Base-by-base conservation (phyloP, 441 rosid genomes). In the Jatropha podagrica region DNA sequence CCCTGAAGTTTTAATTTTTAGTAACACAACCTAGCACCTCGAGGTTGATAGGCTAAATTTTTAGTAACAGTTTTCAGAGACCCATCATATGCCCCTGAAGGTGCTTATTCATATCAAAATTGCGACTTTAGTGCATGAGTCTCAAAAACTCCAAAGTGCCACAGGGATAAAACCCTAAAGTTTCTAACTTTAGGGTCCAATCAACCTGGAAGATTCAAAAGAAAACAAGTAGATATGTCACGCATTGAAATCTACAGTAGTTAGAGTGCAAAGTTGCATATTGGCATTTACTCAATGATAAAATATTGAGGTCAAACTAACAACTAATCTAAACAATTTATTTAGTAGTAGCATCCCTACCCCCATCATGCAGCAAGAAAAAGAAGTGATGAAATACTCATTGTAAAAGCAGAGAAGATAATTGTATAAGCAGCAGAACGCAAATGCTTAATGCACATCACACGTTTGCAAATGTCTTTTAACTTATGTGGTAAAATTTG, bases 401-500 rank as follows among this genome's bases (percentile, higher is more conserved):
- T 4, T 42, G 7, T 44, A 44, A 44, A 44, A 44, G 48, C 8
- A 44, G 9, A 44, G 48, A 44, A 44, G 48, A 0, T 60, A 60
- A 27, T 11, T 5, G 38, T 11, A 12, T 7, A 27, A 23, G 18
- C 1, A 54, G 58, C 5, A 32, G 32, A 32, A 32, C 1, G 32
- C 32, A 54, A 54, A 54, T 14, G n/a, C 18, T 14, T 1, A 14
- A 54, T 14, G 23, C 58, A 37, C 5, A 37, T 27, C 7, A 64
- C 68, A 17, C 26, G 10, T 4, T n/a, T 56, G 14, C 13, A 56
- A 56, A 0, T 56, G 26, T 56, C 27, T 56, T 56, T 56, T 27
- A 56, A 9, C 60, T 56, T 56, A 56, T 56, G 60, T 18, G 60
- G 60, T 56, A 32, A 62, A 62, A 62, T 27, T 62, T 11, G 65